These are phyloP conservation scores for Cucurbita argyrosperma DNA, from an alignment of 306 rosid species.

Conservation along the genomic window DNA sequence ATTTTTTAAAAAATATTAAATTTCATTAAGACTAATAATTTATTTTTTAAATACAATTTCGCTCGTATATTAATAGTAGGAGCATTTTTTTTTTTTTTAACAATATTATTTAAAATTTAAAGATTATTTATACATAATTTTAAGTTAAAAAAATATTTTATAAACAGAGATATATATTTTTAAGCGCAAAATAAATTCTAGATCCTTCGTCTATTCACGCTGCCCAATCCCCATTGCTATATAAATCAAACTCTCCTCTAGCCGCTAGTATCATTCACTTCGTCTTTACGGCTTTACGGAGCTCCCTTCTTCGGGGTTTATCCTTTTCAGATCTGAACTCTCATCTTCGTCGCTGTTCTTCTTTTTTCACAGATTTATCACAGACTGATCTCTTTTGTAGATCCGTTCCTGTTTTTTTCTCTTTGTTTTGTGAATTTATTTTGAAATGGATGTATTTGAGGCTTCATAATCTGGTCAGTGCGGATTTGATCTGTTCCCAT, in stretches of 20 bases:
- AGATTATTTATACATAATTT: too few relatives aligned
- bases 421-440: not conserved
- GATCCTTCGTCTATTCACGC: not conserved
- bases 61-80: too few relatives aligned
- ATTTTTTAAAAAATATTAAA: too few relatives aligned
- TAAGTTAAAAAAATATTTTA: too few relatives aligned
- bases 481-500: slow-evolving; percentile 46
- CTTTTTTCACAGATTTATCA: not conserved
- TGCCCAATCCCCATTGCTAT: not conserved
- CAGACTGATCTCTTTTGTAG: not conserved
- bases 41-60: too few relatives aligned
- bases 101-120: too few relatives aligned
- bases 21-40: too few relatives aligned
- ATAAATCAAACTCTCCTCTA: not conserved
- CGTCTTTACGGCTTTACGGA: not conserved
- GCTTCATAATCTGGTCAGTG: slow-evolving; percentile 95
- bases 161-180: too few relatives aligned
- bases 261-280: not conserved
- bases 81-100: too few relatives aligned
- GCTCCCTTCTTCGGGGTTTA: not conserved
- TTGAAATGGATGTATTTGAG: not conserved
- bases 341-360: not conserved
- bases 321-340: not conserved
- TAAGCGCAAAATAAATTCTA: too few relatives aligned
- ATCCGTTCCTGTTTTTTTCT: not conserved